phyloP scores from a whole-genome alignment of 257 asterid genomes.

The Nicotiana knightiana region DNA sequence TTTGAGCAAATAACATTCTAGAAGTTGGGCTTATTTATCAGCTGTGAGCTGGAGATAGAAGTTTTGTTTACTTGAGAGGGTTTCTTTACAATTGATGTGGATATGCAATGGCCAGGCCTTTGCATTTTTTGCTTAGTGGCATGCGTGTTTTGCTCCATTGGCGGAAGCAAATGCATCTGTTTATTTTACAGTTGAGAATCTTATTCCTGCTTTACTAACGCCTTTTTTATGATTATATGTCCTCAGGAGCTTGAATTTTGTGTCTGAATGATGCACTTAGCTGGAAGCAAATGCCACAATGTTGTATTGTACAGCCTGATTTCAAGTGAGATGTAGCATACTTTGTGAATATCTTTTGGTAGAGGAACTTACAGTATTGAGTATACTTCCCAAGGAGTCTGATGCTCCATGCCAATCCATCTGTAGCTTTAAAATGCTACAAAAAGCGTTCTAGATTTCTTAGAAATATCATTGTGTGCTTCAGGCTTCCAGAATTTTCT shows the following conservation, averaged over 20 bases:
- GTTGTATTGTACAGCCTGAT: neutral
- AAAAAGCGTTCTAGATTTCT: too few relatives aligned
- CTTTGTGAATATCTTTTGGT: conserved; percentile 11
- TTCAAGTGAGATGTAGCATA: neutral
- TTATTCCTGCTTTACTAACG: neutral
- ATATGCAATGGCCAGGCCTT: neutral
- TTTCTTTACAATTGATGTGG: neutral
- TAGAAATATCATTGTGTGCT: too few relatives aligned
- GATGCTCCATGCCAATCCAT: neutral
- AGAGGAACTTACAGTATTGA: neutral
- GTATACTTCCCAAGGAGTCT: neutral
- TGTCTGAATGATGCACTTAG: neutral
- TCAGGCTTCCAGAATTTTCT: neutral
- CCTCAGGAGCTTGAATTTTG: conserved; percentile 8
- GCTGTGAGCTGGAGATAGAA: neutral
- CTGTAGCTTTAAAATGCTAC: neutral
- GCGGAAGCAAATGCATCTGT: neutral
- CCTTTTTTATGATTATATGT: neutral
- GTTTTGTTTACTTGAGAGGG: neutral
- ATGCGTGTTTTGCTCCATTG: neutral
- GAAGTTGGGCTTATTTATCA: neutral
- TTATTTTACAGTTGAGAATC: neutral
- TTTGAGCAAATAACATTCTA: neutral
- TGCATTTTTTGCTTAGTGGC: neutral
- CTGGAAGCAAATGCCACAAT: conserved; percentile 4